Conservation (phyloP, 768 basidiomycete species). For the Leucocoprinus birnbaumii region DNA sequence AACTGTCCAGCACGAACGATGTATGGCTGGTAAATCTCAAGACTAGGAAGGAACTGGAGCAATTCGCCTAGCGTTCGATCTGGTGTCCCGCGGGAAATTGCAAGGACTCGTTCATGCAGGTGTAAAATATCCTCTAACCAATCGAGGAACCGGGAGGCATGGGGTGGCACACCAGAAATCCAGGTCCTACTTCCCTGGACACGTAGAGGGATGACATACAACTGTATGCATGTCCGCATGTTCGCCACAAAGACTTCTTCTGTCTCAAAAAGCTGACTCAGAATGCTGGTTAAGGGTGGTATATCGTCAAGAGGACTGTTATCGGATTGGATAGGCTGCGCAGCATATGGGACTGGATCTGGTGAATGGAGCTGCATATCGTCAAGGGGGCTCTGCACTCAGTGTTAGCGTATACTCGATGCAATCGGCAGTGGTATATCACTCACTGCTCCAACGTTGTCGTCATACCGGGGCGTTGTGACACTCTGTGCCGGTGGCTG, state of each 20-base stretch:
- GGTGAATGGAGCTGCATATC: too few species aligned
- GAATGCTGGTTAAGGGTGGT: conserved; percentile 13
- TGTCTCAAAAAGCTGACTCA: conserved; percentile 58
- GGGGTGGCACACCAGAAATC: conserved; percentile 76
- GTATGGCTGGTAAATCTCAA: conserved; percentile 89
- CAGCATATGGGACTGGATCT: too few species aligned
- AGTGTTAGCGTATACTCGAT: too few species aligned
- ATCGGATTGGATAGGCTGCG: background rate
- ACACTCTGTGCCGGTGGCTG: background rate
- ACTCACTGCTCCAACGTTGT: too few species aligned
- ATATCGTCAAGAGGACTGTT: background rate
- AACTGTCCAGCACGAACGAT: conserved; percentile 68
- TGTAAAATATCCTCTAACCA: conserved; percentile 87
- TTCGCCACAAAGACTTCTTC: conserved; percentile 70
- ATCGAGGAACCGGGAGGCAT: conserved; percentile 74
- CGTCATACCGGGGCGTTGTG: background rate
- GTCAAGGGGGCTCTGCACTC: too few species aligned
- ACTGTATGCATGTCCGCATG: conserved; percentile 60
- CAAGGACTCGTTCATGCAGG: conserved; percentile 65
- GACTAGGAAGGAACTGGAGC: conserved; percentile 54
- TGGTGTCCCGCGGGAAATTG: conserved; percentile 29
- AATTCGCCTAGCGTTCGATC: conserved; percentile 50
- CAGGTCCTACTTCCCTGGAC: conserved; percentile 66
- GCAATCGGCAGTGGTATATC: background rate
- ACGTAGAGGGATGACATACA: conserved; percentile 79